These are phyloP conservation scores for Xylariaceae sp. DNA, from an alignment of 2,329 filamentous ascomycete genomes.

Conservation along the genomic window DNA sequence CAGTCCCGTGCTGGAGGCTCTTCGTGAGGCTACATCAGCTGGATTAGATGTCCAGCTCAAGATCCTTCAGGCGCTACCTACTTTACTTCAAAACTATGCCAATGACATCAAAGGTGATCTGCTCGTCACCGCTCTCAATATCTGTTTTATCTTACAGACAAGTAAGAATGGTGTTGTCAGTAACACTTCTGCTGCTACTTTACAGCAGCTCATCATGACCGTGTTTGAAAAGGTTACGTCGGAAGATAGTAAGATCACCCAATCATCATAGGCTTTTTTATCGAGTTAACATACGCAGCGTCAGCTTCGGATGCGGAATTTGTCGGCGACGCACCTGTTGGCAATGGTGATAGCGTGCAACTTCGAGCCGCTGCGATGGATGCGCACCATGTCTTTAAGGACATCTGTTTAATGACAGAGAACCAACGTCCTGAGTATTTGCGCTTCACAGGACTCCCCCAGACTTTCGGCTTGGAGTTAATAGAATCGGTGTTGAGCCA, in stretches of 20 bases:
- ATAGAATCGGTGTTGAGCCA: slow-evolving; percentile 88
- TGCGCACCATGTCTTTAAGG: slow-evolving; percentile 82
- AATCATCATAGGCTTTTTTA: not conserved
- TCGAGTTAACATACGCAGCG: slow-evolving; percentile 31
- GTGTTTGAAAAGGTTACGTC: slow-evolving; percentile 86
- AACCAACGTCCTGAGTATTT: slow-evolving; percentile 80
- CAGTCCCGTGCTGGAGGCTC: slow-evolving; percentile 79
- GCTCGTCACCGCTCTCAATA: slow-evolving; percentile 76
- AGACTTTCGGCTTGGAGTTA: slow-evolving; percentile 82
- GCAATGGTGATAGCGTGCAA: slow-evolving; percentile 56
- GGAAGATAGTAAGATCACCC: slow-evolving; percentile 66
- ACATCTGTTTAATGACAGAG: slow-evolving; percentile 83
- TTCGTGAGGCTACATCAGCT: slow-evolving; percentile 79
- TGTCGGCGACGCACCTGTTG: slow-evolving; percentile 63
- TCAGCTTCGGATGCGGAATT: slow-evolving; percentile 49
- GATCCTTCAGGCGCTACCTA: slow-evolving; percentile 86
- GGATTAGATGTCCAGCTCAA: slow-evolving; percentile 89
- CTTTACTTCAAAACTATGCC: slow-evolving; percentile 85
- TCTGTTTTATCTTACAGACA: slow-evolving; percentile 85
- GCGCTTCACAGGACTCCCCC: slow-evolving; percentile 69
- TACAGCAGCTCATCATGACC: slow-evolving; percentile 88
- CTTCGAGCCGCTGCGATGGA: slow-evolving; percentile 76
- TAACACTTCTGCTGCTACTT: slow-evolving; percentile 91
- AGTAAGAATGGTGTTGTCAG: slow-evolving; percentile 93
- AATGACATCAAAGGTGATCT: slow-evolving; percentile 75